A percentile compares a stretch with the other conserved stretches of the same genome.
Evolutionary conservation across 345 rosid species (phyloP).

Genomic region (Zanthoxylum bungeanum): DNA sequence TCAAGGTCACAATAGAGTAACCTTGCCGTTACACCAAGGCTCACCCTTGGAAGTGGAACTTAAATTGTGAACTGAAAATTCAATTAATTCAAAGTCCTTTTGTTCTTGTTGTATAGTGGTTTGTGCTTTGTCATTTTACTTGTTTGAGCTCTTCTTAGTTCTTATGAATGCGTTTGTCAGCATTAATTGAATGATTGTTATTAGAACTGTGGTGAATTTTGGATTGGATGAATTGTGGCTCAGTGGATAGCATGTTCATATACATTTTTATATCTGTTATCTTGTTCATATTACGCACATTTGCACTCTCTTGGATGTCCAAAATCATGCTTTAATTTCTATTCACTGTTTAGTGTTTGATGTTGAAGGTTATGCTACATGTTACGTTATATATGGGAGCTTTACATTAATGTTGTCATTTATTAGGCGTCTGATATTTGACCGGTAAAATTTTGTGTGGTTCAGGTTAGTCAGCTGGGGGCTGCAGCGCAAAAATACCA

Average conservation of each 20-base stretch:
- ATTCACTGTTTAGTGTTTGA: background rate
- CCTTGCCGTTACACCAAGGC: too few relatives aligned
- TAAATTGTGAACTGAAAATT: background rate
- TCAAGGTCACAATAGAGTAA: too few relatives aligned
- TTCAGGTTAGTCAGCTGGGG: conserved; percentile 89
- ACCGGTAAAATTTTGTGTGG: conserved; percentile 1
- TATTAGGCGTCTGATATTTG: background rate
- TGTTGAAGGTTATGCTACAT: background rate
- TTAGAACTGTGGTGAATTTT: background rate
- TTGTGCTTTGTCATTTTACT: background rate
- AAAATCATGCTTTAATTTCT: background rate
- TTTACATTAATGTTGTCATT: background rate
- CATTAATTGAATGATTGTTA: background rate
- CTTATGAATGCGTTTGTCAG: too few relatives aligned
- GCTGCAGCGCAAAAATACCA: conserved; percentile 91
- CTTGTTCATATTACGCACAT: background rate
- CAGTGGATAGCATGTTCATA: background rate
- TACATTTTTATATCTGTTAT: background rate
- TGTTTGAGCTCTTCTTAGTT: background rate
- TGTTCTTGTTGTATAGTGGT: background rate
- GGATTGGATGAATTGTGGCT: background rate
- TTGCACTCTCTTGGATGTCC: background rate
- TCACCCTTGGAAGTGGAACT: too few relatives aligned
- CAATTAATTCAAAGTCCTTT: background rate
- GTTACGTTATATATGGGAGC: background rate